Conservation (phyloP, 1,284 basidiomycete genomes). For the Moesziomyces antarcticus region DNA sequence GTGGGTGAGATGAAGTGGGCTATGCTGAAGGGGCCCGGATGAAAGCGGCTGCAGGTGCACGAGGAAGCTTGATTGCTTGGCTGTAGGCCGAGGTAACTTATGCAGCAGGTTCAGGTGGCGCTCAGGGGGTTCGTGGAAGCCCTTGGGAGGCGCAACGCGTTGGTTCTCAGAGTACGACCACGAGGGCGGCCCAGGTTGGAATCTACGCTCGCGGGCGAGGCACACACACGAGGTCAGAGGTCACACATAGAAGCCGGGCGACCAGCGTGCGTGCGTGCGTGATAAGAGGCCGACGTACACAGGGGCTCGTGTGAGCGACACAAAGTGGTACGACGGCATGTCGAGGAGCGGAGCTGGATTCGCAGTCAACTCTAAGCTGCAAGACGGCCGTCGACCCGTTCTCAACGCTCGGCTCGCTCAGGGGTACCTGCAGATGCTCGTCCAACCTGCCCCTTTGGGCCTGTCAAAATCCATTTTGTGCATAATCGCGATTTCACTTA, state of each 20-base stretch:
- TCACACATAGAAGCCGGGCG: not conserved
- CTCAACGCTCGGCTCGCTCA: slow-evolving; percentile 1
- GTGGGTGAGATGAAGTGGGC: not conserved
- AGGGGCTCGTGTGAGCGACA: slow-evolving; percentile 18
- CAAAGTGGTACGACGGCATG: slow-evolving; percentile 1
- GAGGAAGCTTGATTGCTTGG: too few species aligned
- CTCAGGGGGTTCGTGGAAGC: too few species aligned
- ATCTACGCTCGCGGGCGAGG: not conserved
- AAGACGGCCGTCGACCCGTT: slow-evolving; percentile 1
- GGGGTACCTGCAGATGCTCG: slow-evolving; percentile 16
- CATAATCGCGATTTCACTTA: slow-evolving; percentile 36
- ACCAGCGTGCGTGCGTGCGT: too few species aligned
- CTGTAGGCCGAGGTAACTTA: too few species aligned
- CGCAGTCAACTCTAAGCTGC: slow-evolving; percentile 15
- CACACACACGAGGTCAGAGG: slow-evolving; percentile 5
- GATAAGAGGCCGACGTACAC: slow-evolving; percentile 1
- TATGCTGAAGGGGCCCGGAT: not conserved
- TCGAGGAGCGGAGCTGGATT: slow-evolving; percentile 15
- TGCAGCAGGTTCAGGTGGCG: too few species aligned
- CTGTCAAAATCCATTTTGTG: slow-evolving; percentile 25
- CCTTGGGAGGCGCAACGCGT: too few species aligned
- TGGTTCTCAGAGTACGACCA: not conserved
- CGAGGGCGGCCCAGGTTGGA: not conserved
- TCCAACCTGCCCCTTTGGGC: not conserved
- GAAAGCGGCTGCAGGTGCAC: not conserved